A percentile compares a stretch with the other conserved stretches of the same genome.
Conservation (phyloP, 345 rosid genomes). For the Rhodamnia argentea region DNA sequence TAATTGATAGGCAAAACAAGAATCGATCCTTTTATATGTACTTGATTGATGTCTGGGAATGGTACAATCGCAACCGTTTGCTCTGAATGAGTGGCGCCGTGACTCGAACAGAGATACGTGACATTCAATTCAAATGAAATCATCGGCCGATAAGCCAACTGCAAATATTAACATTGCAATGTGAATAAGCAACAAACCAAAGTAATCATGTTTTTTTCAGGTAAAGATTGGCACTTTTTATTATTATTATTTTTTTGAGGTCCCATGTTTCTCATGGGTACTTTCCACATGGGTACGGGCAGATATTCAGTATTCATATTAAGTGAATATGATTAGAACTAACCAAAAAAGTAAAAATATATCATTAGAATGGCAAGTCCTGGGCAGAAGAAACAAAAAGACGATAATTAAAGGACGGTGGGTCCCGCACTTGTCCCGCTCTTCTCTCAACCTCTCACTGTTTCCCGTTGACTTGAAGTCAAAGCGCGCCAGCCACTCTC, state of each 20-base stretch:
- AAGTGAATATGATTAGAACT: too few relatives aligned
- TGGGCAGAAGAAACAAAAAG: neutral
- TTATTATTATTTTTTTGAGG: neutral
- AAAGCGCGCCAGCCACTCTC: neutral
- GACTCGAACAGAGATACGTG: neutral
- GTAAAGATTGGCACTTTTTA: neutral
- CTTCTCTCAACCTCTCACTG: neutral
- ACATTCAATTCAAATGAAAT: neutral
- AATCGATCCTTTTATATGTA: neutral
- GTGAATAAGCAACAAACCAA: neutral
- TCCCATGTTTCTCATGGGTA: neutral
- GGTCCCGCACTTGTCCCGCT: too few relatives aligned
- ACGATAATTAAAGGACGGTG: too few relatives aligned
- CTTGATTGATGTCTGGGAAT: neutral
- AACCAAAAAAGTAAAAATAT: too few relatives aligned
- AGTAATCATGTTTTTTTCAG: neutral
- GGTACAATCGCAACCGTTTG: neutral
- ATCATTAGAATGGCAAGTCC: neutral
- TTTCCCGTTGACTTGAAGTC: neutral
- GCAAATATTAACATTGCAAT: neutral
- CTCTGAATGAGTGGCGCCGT: neutral
- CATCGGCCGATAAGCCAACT: neutral
- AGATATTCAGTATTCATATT: neutral
- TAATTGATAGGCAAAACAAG: neutral
- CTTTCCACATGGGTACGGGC: neutral